A percentile compares a stretch with the other conserved stretches of the same genome.
Conservation (phyloP, 208 protist species). For the Crithidia mellificae region DNA sequence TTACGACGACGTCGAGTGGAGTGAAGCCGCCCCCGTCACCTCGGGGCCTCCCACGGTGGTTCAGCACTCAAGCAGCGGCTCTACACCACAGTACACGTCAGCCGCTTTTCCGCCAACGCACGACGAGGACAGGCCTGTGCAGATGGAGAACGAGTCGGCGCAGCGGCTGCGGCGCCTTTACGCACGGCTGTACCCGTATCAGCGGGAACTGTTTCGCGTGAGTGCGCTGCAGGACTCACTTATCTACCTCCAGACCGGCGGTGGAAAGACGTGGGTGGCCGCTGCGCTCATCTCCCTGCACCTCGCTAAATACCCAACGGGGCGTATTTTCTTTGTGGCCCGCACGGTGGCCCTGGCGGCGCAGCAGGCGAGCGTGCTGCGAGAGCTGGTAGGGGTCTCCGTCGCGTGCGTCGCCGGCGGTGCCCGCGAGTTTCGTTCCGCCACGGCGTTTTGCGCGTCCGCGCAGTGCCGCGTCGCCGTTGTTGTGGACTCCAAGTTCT, state of each 20-base stretch:
- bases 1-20: no score
- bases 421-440: constrained; percentile 9
- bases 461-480: constrained; percentile 31
- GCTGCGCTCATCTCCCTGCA: constrained; percentile 24
- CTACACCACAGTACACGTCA: no score
- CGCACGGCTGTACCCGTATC: constrained; percentile 37
- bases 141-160: not conserved
- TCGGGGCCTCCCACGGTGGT: no score
- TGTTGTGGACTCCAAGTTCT: constrained; percentile 43
- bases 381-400: not conserved
- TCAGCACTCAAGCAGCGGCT: no score
- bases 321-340: constrained; percentile 58
- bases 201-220: constrained; percentile 52
- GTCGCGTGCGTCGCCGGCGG: constrained; percentile 23
- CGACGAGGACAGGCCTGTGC: no score
- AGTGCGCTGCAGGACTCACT: constrained; percentile 40
- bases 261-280: constrained; percentile 73
- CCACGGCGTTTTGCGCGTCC: not conserved
- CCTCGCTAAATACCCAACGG: constrained; percentile 12
- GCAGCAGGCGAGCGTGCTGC: constrained; percentile 31
- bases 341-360: constrained; percentile 41
- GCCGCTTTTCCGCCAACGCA: no score
- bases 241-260: constrained; percentile 55
- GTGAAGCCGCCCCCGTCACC: no score
- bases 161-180: constrained; percentile 6